Percentiles rank a stretch among this genome's conserved stretches.
Conservation (phyloP, 306 rosid genomes). For the Lotus japonicus region DNA sequence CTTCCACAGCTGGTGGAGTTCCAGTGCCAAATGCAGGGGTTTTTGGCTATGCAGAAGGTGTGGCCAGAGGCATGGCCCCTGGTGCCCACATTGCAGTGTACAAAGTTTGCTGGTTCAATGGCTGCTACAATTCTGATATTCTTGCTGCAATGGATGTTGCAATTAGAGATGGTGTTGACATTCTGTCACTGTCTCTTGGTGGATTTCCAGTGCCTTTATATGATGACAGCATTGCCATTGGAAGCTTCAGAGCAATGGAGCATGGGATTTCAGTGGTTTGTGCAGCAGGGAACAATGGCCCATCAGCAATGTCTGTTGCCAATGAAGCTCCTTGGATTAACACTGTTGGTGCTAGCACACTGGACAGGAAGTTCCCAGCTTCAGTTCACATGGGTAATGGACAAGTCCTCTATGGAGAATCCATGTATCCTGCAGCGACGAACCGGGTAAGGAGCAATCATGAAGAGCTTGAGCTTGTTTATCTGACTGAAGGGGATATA, state of each 20-base stretch:
- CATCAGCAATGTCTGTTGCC: slow-evolving; percentile 69
- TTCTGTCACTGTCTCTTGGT: slow-evolving; percentile 82
- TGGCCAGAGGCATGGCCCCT: slow-evolving; percentile 91
- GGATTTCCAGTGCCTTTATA: slow-evolving; percentile 74
- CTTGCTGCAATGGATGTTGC: slow-evolving; percentile 87
- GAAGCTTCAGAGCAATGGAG: slow-evolving; percentile 82
- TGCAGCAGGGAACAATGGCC: slow-evolving; percentile 90
- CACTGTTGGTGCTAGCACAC: slow-evolving; percentile 77
- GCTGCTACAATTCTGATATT: slow-evolving; percentile 88
- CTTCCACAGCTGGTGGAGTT: slow-evolving; percentile 77
- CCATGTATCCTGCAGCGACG: slow-evolving; percentile 46
- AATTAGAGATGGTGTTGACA: slow-evolving; percentile 72
- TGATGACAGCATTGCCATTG: slow-evolving; percentile 78
- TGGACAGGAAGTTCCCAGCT: slow-evolving; percentile 75
- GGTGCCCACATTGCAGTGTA: slow-evolving; percentile 73
- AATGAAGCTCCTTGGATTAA: slow-evolving; percentile 96
- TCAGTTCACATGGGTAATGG: slow-evolving; percentile 62
- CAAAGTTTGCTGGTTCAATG: slow-evolving; percentile 89
- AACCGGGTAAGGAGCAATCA: slow-evolving; percentile 22
- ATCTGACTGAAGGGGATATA: slow-evolving; percentile 33
- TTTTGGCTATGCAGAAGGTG: slow-evolving; percentile 71
- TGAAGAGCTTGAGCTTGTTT: slow-evolving; percentile 54
- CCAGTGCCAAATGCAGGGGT: slow-evolving; percentile 53
- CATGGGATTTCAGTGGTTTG: slow-evolving; percentile 76
- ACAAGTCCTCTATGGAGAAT: slow-evolving; percentile 60